These are phyloP conservation scores for Berkeleyomyces rouxiae DNA, from an alignment of 2,329 filamentous ascomycete species.

Conservation along the genomic window DNA sequence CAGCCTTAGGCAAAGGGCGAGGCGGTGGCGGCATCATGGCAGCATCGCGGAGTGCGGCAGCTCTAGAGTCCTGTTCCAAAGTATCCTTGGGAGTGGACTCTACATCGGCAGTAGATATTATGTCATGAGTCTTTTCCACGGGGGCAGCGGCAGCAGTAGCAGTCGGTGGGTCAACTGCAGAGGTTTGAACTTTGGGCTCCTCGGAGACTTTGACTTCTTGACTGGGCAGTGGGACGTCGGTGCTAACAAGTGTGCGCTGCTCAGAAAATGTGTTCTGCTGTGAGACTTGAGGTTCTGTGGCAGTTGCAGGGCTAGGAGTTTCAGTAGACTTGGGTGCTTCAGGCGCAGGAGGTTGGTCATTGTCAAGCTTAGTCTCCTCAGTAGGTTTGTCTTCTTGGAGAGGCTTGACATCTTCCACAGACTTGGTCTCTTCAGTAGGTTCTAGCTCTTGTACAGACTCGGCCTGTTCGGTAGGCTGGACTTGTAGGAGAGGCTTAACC, in stretches of 20 bases:
- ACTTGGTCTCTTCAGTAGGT: conserved; percentile 9
- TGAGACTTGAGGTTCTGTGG: neutral
- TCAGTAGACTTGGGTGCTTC: neutral
- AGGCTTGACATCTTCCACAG: conserved; percentile 6
- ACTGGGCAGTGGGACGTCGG: neutral
- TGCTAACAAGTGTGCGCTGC: neutral
- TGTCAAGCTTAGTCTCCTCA: conserved; percentile 7
- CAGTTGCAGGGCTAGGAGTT: neutral
- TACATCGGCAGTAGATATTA: neutral
- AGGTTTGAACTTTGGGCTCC: neutral
- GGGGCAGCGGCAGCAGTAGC: neutral
- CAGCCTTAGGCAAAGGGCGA: conserved; percentile 8
- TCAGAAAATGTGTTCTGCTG: neutral
- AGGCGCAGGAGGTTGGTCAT: neutral
- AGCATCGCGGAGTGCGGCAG: conserved; percentile 27
- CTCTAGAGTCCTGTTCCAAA: neutral
- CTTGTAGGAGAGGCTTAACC: neutral
- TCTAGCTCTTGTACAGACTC: conserved; percentile 3
- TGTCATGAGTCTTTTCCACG: neutral
- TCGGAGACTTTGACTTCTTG: neutral
- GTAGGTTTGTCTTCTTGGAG: no score
- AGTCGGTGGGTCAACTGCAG: neutral
- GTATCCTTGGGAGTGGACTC: neutral
- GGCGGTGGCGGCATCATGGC: conserved; percentile 1
- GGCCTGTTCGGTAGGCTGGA: conserved; percentile 3